These are phyloP conservation scores for Gaeumannomyces tritici DNA, from an alignment of 2,329 filamentous ascomycete genomes.

Conservation along the genomic window DNA sequence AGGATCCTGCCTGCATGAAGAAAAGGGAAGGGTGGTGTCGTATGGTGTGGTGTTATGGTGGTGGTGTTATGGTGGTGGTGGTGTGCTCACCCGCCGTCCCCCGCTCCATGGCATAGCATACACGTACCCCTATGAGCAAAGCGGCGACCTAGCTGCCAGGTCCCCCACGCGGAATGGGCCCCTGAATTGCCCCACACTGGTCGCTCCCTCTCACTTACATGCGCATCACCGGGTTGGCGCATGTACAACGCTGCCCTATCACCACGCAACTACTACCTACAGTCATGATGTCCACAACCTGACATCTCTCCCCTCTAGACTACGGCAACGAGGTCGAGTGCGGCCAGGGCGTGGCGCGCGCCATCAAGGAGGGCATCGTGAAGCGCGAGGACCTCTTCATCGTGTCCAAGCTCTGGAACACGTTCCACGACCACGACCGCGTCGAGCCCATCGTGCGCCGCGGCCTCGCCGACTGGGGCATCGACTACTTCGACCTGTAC, in stretches of 20 bases:
- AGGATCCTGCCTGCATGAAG: background rate
- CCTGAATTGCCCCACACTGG: background rate
- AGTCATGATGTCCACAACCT: background rate
- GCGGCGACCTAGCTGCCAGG: background rate
- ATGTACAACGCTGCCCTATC: background rate
- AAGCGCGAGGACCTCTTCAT: slow-evolving; percentile 85
- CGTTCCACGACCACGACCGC: slow-evolving; percentile 72
- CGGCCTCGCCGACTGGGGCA: slow-evolving; percentile 71
- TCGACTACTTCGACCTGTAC: slow-evolving; percentile 88
- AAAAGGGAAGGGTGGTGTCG: background rate
- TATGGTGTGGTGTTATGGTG: background rate
- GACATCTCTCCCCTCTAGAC: slow-evolving; percentile 35
- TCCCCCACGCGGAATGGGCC: background rate
- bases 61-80: background rate
- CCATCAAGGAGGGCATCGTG: slow-evolving; percentile 72
- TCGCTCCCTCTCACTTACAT: background rate
- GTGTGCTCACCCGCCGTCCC: background rate
- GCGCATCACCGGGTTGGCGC: background rate
- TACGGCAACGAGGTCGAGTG: slow-evolving; percentile 77
- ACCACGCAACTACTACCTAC: background rate
- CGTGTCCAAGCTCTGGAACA: slow-evolving; percentile 89
- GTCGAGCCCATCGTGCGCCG: slow-evolving; percentile 68
- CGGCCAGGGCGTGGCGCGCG: slow-evolving; percentile 66
- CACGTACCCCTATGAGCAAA: background rate
- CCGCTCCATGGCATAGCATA: background rate